Evolutionary conservation across 495 filamentous ascomycete genomes (phyloP), one percentile per base, ranked within the genome.

Genomic region (Hamigera avellanea): DNA sequence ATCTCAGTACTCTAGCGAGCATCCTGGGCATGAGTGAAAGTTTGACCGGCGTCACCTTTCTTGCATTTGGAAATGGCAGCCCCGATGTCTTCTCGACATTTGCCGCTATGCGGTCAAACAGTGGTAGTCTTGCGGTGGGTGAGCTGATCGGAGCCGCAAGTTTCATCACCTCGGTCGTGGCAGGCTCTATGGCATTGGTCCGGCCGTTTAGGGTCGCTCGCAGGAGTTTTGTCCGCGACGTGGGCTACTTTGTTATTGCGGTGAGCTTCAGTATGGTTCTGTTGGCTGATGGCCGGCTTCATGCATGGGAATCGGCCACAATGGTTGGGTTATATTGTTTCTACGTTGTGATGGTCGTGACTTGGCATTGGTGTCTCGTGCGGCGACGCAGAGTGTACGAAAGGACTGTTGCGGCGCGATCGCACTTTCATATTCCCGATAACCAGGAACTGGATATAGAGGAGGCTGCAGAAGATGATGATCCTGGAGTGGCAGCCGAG

Each of bases 61-160:
- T 96, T 34, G 93, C 93, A 3, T 91, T 99, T 57, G 93, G 93
- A 36, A 99, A 99, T 62, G 93, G 93, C n/a, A 95, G 88, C 44
- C 93, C 93, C 0, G 93, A 99, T 58, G 88, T 99, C 13, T 99
- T 99, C 57, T 93, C 85, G 26, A 99, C 93, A 2, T 95, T 96
- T 52, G 93, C 89, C 19, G 93, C 93, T 40, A 96, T 99, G 88
- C 79, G 78, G 53, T 91, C 88, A 17, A 83, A 96, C 47, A 93
- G 86, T 49, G 93, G 87, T 2, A 95, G 88, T 58, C 70, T 99
- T 59, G 93, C 93, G 1, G 78, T 96, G 41, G 93, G 93, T 19
- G 93, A 99, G 60, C 67, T 99, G 34, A 85, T 99, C 19, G 93
- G 93, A 13, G 93, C 93, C 8, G 93, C 93, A 10, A 76, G 83